Evolutionary conservation across 495 filamentous ascomycete genomes (phyloP), one percentile per base, ranked within the genome.

Genomic region (Collariella sp.): DNA sequence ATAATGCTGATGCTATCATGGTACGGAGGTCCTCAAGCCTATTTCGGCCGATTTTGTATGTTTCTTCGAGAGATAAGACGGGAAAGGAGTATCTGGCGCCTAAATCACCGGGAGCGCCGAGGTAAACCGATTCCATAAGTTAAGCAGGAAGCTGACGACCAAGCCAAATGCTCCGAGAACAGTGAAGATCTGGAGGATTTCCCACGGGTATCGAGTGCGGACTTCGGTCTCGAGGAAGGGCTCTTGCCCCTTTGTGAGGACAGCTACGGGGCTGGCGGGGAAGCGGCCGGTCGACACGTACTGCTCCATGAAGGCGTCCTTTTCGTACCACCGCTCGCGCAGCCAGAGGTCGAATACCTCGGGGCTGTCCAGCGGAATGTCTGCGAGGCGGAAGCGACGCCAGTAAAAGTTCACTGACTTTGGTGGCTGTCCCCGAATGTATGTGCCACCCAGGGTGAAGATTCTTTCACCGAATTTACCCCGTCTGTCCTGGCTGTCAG

Each of bases 371-470:
- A 88, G 60, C 0, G 88, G 88, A 16, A 93, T 89, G 31, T 80
- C 75, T 34, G 70, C 71, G 9, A 89, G 51, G 0, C 72, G 67
- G 61, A 90, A 91, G 3, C 86, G 79, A 13, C 88, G 78, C 85
- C 86, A 93, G 66, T 91, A 81, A 72, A 93, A 87, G 63, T 91
- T 90, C 50, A 91, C 86, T 0, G 85, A 89, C 62, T 87, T 88
- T 2, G 88, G 88, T 3, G 86, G 83, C 33, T 83, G 79, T 22
- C 88, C 88, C 66, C 86, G 75, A 57, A 91, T 82, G 61, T 88
- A 91, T 12, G 82, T 85, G 41, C 80, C 78, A 5, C 78, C 74
- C 12, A 93, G 73, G 7, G 83, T 88, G 69, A 88, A 93, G 57
- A 83, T 76, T 48, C 88, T 79, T 59, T 90, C 85, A 50, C 86